A percentile compares a stretch with the other conserved stretches of the same genome.
Evolutionary conservation across 2,329 filamentous ascomycete genomes (phyloP).

Genomic region (Cladosporium sp.): DNA sequence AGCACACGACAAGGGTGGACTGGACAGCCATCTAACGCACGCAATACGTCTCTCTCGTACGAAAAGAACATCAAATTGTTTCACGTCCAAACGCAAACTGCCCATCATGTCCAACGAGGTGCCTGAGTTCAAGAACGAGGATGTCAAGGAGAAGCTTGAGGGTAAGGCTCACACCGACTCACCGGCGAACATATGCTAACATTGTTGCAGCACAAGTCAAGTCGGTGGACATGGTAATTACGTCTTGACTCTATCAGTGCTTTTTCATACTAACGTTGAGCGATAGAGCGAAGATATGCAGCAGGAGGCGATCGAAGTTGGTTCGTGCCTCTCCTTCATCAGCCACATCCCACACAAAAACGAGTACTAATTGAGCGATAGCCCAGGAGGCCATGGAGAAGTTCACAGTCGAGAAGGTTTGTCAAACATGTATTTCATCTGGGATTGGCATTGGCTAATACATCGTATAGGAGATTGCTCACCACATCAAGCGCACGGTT

Average conservation of each 20-base stretch:
- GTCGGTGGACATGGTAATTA: slow-evolving; percentile 90
- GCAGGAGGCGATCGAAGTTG: slow-evolving; percentile 88
- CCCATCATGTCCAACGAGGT: slow-evolving; percentile 11
- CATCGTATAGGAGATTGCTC: slow-evolving; percentile 73
- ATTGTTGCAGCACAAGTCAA: slow-evolving; percentile 77
- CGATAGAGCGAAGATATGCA: slow-evolving; percentile 93
- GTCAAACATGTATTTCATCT: not conserved
- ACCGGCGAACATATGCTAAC: slow-evolving; percentile 14
- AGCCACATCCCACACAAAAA: not conserved
- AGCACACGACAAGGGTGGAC: not conserved
- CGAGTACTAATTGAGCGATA: slow-evolving; percentile 31
- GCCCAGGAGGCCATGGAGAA: slow-evolving; percentile 69
- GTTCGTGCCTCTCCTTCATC: slow-evolving; percentile 51
- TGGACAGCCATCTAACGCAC: slow-evolving; percentile 3
- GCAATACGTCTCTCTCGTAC: not conserved
- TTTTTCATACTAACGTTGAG: not conserved
- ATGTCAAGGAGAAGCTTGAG: slow-evolving; percentile 66
- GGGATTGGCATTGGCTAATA: not conserved
- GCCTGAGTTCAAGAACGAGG: slow-evolving; percentile 11
- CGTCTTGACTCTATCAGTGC: no score
- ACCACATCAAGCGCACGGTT: slow-evolving; percentile 92
- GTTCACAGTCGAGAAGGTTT: slow-evolving; percentile 67
- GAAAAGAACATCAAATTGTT: not conserved
- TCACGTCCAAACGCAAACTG: not conserved
- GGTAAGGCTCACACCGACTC: slow-evolving; percentile 44